A percentile compares a stretch with the other conserved stretches of the same genome.
Conservation (phyloP, 768 basidiomycete species). For the Sporobolomyces phaffii region DNA sequence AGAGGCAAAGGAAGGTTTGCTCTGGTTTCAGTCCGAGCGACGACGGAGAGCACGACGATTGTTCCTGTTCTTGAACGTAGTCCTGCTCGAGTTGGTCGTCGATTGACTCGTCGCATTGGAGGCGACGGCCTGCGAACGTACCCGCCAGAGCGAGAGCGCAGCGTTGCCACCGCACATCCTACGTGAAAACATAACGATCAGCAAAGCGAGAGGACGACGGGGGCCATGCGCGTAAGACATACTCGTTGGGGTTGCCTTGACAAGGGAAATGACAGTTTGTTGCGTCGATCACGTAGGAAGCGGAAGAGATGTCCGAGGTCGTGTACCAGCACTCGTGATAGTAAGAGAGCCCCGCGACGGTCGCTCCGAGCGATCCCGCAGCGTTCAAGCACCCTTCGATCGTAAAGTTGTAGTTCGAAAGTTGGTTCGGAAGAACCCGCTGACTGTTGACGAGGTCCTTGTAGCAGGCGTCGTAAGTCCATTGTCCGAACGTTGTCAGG, state of each 20-base stretch:
- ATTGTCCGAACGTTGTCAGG: background rate
- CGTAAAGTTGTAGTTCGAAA: constrained; percentile 2
- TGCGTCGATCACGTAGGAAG: background rate
- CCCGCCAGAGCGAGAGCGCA: constrained; percentile 8
- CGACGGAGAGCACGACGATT: no score
- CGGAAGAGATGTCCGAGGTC: background rate
- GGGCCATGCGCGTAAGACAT: no score
- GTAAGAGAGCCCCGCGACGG: background rate
- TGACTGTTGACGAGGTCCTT: constrained; percentile 17
- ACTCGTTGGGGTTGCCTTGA: constrained; percentile 17
- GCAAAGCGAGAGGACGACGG: no score
- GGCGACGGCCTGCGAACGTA: background rate
- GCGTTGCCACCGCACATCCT: constrained; percentile 19
- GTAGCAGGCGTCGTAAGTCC: constrained; percentile 26
- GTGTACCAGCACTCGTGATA: constrained; percentile 14
- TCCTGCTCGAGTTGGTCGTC: background rate
- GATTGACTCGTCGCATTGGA: background rate
- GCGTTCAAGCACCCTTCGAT: constrained; percentile 21
- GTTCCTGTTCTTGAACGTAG: background rate
- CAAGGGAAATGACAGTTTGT: constrained; percentile 13
- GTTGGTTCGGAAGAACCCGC: background rate
- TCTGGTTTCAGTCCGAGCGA: no score
- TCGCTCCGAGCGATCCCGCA: background rate
- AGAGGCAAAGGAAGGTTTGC: no score
- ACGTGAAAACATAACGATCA: no score